Evolutionary conservation across 1,139 yeast species (phyloP).

Genomic region (Yamadazyma pseudoaaseri): DNA sequence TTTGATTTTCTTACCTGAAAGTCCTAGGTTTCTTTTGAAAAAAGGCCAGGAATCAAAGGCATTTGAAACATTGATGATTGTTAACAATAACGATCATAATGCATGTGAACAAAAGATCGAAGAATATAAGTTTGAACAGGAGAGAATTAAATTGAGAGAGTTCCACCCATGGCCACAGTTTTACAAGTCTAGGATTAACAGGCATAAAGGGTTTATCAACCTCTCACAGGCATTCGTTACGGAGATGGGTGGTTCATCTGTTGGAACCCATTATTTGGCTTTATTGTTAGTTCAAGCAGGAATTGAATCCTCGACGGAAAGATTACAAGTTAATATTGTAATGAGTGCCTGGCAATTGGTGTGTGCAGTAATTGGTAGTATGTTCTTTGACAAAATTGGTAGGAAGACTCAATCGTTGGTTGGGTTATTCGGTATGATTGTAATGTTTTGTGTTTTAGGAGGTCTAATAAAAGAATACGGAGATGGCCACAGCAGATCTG

Average conservation of each 20-base stretch:
- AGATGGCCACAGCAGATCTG: slow-evolving; percentile 12
- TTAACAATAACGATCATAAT: slow-evolving; percentile 4
- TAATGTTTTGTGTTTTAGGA: slow-evolving; percentile 13
- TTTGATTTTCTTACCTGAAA: slow-evolving; percentile 16
- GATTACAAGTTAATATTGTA: slow-evolving; percentile 14
- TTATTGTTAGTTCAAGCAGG: slow-evolving; percentile 14
- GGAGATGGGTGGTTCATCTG: slow-evolving; percentile 19
- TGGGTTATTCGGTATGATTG: slow-evolving; percentile 13
- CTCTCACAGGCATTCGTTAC: slow-evolving; percentile 14
- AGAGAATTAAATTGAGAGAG: neutral
- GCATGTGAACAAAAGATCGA: neutral
- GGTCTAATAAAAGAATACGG: slow-evolving; percentile 15
- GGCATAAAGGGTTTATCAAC: slow-evolving; percentile 11
- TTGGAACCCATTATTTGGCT: slow-evolving; percentile 15
- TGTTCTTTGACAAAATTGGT: slow-evolving; percentile 13
- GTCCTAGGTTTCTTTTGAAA: slow-evolving; percentile 15
- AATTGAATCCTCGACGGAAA: slow-evolving; percentile 9
- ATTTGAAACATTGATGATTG: slow-evolving; percentile 11
- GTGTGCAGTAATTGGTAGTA: slow-evolving; percentile 12
- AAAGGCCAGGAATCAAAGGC: slow-evolving; percentile 12
- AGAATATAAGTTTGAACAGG: neutral
- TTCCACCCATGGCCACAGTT: slow-evolving; percentile 13
- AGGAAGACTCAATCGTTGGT: slow-evolving; percentile 12
- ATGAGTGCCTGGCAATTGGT: slow-evolving; percentile 14
- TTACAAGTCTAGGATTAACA: slow-evolving; percentile 11